Conservation (phyloP, 108 stramenopile species). For the Schizochytrium sp. region DNA sequence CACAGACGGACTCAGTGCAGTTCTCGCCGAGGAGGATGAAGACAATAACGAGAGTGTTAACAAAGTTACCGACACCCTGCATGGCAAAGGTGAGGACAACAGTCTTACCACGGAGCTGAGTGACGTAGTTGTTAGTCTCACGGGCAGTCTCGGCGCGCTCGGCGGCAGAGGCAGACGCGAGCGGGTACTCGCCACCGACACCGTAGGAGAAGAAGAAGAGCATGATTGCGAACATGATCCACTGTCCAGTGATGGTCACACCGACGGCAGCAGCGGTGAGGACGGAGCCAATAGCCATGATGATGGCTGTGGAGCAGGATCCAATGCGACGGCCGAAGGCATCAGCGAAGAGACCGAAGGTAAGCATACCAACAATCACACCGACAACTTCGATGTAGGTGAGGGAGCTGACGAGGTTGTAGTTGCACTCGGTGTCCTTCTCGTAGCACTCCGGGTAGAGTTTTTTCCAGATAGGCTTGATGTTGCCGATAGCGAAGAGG, state of each 20-base stretch:
- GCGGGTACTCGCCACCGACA: slow-evolving; percentile 79
- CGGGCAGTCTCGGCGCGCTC: neutral
- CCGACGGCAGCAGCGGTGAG: slow-evolving; percentile 6
- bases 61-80: slow-evolving; percentile 72
- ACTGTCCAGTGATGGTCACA: neutral
- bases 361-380: slow-evolving; percentile 48
- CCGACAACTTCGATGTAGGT: slow-evolving; percentile 58
- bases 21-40: slow-evolving; percentile 57
- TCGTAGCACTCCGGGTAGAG: slow-evolving; percentile 49
- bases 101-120: slow-evolving; percentile 55
- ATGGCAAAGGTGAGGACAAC: slow-evolving; percentile 74
- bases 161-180: slow-evolving; percentile 71
- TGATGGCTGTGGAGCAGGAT: slow-evolving; percentile 43
- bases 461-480: slow-evolving; percentile 47
- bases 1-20: slow-evolving; percentile 54
- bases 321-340: neutral
- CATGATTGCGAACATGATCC: slow-evolving; percentile 29
- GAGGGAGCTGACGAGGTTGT: neutral
- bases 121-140: slow-evolving; percentile 3
- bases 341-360: slow-evolving; percentile 54
- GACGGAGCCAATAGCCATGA: slow-evolving; percentile 37
- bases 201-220: slow-evolving; percentile 69
- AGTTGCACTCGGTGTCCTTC: neutral
- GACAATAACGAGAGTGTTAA: slow-evolving; percentile 41
- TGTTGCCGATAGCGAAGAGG: slow-evolving; percentile 60